Evolutionary conservation across 257 asterid genomes (phyloP).

Genomic region (Nicotiana paniculata): DNA sequence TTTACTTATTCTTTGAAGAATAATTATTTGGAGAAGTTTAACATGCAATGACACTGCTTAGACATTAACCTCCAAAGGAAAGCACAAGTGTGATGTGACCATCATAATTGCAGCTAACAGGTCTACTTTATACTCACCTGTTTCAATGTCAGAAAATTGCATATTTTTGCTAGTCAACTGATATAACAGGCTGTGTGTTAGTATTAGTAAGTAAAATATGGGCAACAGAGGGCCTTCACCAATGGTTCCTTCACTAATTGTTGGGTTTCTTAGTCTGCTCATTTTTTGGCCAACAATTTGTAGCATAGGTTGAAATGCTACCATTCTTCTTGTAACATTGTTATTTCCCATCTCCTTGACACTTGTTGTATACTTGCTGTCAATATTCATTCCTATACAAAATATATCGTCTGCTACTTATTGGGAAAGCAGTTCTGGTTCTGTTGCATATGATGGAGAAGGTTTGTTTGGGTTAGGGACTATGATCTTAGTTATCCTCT

Average conservation of each 20-base stretch:
- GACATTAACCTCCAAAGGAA: background rate
- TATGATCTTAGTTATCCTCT: constrained; percentile 11
- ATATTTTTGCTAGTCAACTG: background rate
- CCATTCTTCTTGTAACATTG: background rate
- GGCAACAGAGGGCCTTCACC: constrained; percentile 25
- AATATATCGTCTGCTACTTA: background rate
- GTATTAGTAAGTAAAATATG: background rate
- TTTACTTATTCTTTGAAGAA: background rate
- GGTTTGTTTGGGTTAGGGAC: constrained; percentile 19
- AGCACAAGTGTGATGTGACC: constrained; percentile 4
- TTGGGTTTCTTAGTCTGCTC: constrained; percentile 12
- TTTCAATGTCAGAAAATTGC: background rate
- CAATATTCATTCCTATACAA: background rate
- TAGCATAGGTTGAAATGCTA: background rate
- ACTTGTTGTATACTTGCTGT: background rate
- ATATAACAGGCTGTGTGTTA: background rate
- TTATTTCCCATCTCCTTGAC: constrained; percentile 10
- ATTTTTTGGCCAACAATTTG: constrained; percentile 14
- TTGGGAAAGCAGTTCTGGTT: background rate
- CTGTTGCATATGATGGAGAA: constrained; percentile 5
- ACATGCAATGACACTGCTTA: background rate
- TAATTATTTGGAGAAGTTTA: background rate
- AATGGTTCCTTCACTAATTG: constrained; percentile 18
- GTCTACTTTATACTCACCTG: background rate
- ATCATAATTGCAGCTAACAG: background rate